Conservation (phyloP, 2,329 filamentous ascomycete genomes). For the Eurotiales sp. region DNA sequence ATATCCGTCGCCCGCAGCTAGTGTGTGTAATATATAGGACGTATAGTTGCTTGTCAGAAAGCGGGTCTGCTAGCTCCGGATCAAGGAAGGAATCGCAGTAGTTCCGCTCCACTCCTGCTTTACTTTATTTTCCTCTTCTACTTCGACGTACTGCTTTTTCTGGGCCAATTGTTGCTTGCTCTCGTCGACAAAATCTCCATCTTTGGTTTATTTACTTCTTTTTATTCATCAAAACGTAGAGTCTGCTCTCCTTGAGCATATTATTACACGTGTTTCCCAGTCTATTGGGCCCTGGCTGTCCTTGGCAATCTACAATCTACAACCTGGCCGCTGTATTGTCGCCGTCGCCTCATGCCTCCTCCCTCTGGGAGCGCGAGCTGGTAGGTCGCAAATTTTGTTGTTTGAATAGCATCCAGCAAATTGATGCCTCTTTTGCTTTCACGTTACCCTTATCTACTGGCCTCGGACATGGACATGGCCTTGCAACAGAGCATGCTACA, state of each 20-base stretch:
- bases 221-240: not conserved
- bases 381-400: slow-evolving; percentile 12
- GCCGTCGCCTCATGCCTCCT: slow-evolving; percentile 16
- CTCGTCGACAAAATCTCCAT: not conserved
- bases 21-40: too few species aligned
- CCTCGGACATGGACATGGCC: too few species aligned
- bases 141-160: not conserved
- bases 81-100: not conserved
- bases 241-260: not conserved
- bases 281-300: not conserved
- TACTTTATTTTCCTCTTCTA: not conserved
- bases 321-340: slow-evolving; percentile 13
- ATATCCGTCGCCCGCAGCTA: too few species aligned
- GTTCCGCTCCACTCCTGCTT: not conserved
- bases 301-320: not conserved
- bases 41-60: not conserved
- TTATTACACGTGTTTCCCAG: not conserved
- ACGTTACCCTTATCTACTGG: not conserved
- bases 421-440: not conserved
- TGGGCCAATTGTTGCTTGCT: not conserved
- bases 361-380: slow-evolving; percentile 15
- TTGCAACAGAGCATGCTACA: not conserved
- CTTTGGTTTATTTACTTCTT: not conserved
- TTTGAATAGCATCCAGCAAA: too few species aligned
- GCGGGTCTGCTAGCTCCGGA: not conserved